phyloP scores from a whole-genome alignment of 2,329 filamentous ascomycete species.

The Emergomyces pasteurianus region DNA sequence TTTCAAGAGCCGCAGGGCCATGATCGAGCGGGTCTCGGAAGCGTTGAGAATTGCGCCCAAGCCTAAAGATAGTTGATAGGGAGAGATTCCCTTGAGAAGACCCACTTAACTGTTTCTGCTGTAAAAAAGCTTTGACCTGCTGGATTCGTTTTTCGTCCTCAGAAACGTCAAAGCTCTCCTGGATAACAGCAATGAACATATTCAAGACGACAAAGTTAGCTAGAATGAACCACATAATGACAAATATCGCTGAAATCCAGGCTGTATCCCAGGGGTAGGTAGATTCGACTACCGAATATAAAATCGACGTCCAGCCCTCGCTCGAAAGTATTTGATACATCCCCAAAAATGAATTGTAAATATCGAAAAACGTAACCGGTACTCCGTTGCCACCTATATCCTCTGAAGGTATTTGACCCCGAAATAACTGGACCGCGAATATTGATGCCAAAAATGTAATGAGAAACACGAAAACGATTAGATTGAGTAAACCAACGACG shows the following conservation, averaged over 20 bases:
- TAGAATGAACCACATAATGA: slow-evolving; percentile 92
- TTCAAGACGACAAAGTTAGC: slow-evolving; percentile 93
- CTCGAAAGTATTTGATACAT: slow-evolving; percentile 97
- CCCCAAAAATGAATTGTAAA: slow-evolving; percentile 90
- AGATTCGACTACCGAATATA: slow-evolving; percentile 69
- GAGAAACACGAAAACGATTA: slow-evolving; percentile 93
- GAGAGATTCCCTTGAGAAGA: slow-evolving; percentile 61
- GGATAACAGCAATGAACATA: slow-evolving; percentile 99
- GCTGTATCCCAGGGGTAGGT: slow-evolving; percentile 56
- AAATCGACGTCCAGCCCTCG: slow-evolving; percentile 83
- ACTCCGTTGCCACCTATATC: slow-evolving; percentile 52
- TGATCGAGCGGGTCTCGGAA: slow-evolving; percentile 78
- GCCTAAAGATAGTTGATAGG: slow-evolving; percentile 55
- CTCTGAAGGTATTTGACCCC: slow-evolving; percentile 63
- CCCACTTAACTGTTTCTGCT: slow-evolving; percentile 71
- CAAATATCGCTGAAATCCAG: slow-evolving; percentile 85
- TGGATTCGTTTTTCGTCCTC: slow-evolving; percentile 96
- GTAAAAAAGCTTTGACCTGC: slow-evolving; percentile 88
- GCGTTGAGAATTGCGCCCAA: slow-evolving; percentile 50
- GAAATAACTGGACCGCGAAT: slow-evolving; percentile 84
- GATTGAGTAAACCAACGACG: slow-evolving; percentile 77
- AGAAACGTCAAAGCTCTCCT: slow-evolving; percentile 97
- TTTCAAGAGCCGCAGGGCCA: slow-evolving; percentile 82
- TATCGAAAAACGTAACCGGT: slow-evolving; percentile 68
- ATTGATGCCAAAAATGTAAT: slow-evolving; percentile 91